phyloP scores from a whole-genome alignment of 2,329 filamentous ascomycete species.

The Neofusicoccum laricinum region DNA sequence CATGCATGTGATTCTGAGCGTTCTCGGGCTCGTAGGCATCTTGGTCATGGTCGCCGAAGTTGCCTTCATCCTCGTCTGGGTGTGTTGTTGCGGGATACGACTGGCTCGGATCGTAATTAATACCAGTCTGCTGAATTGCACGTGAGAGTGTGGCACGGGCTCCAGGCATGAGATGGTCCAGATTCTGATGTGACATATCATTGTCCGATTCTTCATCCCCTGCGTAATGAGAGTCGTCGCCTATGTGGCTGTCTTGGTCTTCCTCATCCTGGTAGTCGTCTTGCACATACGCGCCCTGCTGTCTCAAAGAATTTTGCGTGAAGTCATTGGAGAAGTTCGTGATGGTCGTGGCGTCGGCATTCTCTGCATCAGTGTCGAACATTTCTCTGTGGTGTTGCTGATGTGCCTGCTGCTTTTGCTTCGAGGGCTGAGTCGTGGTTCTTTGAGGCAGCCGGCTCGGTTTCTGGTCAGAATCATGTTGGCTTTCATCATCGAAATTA shows the following conservation, averaged over 20 bases:
- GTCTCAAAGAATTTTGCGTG: not conserved
- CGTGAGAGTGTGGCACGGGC: not conserved
- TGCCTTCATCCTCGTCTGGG: not conserved
- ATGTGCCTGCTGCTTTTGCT: not conserved
- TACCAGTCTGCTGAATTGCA: not conserved
- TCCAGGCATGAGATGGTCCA: not conserved
- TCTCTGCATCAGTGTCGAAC: constrained; percentile 12
- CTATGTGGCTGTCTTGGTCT: not conserved
- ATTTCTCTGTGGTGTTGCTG: not conserved
- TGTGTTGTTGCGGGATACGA: not conserved
- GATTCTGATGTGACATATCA: not conserved
- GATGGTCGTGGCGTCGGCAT: constrained; percentile 5
- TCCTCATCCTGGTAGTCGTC: not conserved
- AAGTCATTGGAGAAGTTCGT: not conserved
- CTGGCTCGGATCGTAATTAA: not conserved
- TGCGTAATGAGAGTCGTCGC: not conserved
- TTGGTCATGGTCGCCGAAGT: not conserved
- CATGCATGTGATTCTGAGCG: not conserved
- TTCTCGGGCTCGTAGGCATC: not conserved
- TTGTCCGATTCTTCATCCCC: not conserved
- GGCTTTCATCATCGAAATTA: not conserved
- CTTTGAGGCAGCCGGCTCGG: not conserved
- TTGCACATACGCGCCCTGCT: not conserved
- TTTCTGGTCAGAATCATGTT: not conserved
- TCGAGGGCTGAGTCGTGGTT: not conserved